Conservation (phyloP, 78 protist genomes). For the Neovahlkampfia damariscottae region DNA sequence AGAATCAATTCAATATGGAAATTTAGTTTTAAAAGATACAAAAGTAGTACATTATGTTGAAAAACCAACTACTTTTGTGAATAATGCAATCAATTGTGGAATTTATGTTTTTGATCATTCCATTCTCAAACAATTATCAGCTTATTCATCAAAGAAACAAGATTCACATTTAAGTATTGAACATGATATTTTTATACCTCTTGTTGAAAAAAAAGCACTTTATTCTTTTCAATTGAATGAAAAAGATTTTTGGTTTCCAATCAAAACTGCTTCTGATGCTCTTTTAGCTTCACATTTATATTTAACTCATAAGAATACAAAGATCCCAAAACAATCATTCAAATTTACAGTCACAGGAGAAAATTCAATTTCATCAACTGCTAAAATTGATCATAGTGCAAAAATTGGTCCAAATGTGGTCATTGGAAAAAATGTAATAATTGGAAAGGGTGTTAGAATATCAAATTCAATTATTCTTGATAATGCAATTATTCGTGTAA, state of each 20-base stretch:
- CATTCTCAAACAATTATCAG: neutral
- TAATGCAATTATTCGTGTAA: too few species aligned
- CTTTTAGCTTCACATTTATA: slow-evolving; percentile 35
- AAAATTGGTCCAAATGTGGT: slow-evolving; percentile 42
- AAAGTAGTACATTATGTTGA: slow-evolving; percentile 41
- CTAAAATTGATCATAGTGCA: slow-evolving; percentile 37
- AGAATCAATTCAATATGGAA: neutral
- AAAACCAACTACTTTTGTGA: slow-evolving; percentile 45
- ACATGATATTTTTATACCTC: too few species aligned
- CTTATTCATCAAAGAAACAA: too few species aligned
- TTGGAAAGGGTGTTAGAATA: slow-evolving; percentile 52
- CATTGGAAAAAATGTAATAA: slow-evolving; percentile 42
- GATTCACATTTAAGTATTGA: too few species aligned
- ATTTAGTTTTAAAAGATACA: neutral
- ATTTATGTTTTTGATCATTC: slow-evolving; percentile 23
- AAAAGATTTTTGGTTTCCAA: slow-evolving; percentile 4
- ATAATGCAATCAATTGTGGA: slow-evolving; percentile 44
- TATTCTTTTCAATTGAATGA: neutral
- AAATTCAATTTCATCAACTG: slow-evolving; percentile 41
- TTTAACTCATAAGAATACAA: slow-evolving; percentile 20
- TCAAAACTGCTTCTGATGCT: slow-evolving; percentile 12
- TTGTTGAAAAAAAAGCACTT: too few species aligned
- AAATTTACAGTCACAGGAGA: slow-evolving; percentile 35
- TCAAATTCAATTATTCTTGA: slow-evolving; percentile 43
- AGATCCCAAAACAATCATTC: slow-evolving; percentile 25